Base-by-base conservation (phyloP, 148 eudicot species). In the Amaranthus hypochondriacus region DNA sequence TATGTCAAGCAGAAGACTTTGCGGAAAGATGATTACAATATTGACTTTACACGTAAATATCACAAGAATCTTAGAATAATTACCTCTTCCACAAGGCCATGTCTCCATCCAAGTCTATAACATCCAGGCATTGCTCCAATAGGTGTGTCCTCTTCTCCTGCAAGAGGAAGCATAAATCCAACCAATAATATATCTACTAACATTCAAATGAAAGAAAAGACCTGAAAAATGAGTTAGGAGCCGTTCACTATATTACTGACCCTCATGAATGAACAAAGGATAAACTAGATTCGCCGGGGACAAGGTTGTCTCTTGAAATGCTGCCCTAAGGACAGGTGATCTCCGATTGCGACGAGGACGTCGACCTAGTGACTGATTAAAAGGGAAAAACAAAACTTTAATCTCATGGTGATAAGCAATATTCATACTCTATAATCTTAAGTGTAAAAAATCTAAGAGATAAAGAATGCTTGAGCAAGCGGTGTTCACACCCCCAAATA, bases 41-140 rank as follows among this genome's bases (percentile, higher is more conserved):
- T 54, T n/a, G 11, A 69, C 4, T 46, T 46, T 14, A 12, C 3
- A 21, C 9, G 11, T 50, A 67, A 2, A 47, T 5, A 7, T 47
- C 65, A 57, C 46, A 15, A 54, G 3, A 61, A 3, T n/a, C 42
- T n/a, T 42, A 58, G 42, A 62, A 70, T 10, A 79, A 68, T 46
- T 71, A 94, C 98, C 97, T 94, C 89, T 81, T 94, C 96, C n/a
- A 95, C 59, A 78, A 95, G 97, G 69, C 99, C 97, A 82, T 95
- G 99, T 76, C 96, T 85, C 99, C 99, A 92, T 13, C 97, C 97
- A 62, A 95, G 94, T 81, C 99, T 89, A 75, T 87, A 95, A 62
- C 99, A 95, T 11, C 99, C 99, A 48, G 99, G 99, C 99, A 95
- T 95, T 55, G 99, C 97, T 54, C 94, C 97, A 73, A 95, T 95